A percentile compares a stretch with the other conserved stretches of the same genome.
Conservation (phyloP, 139 green algal genomes). For the Chlorella ohadii region DNA sequence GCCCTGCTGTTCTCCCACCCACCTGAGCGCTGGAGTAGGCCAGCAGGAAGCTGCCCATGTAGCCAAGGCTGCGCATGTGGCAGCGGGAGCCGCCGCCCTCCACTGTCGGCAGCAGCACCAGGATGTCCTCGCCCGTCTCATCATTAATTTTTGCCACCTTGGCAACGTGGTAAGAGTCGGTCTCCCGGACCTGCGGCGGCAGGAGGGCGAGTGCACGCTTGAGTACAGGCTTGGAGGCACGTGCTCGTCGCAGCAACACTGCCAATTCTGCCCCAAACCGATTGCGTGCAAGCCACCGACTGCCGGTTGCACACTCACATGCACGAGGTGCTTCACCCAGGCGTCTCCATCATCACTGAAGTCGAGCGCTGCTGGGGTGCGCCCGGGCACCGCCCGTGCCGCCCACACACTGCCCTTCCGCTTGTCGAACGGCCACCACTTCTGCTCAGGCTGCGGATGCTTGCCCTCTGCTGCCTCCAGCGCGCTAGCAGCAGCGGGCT, state of each 20-base stretch:
- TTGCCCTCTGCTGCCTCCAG: not conserved
- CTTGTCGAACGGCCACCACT: conserved; percentile 1
- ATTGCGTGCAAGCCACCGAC: no score
- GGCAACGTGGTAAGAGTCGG: conserved; percentile 7
- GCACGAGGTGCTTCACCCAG: conserved; percentile 23
- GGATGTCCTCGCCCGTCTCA: not conserved
- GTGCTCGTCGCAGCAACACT: no score
- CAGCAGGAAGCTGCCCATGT: conserved; percentile 16
- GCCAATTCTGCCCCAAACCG: no score
- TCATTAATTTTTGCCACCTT: not conserved
- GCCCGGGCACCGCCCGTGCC: not conserved
- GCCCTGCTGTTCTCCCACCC: no score
- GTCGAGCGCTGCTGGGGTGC: not conserved
- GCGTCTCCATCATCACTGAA: not conserved
- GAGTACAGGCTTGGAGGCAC: no score
- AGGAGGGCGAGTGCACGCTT: not conserved
- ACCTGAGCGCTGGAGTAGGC: conserved; percentile 14
- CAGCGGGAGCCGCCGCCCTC: not conserved
- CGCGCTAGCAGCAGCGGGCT: not conserved
- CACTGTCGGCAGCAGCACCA: conserved; percentile 8
- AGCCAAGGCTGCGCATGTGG: conserved; percentile 20
- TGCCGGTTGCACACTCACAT: no score
- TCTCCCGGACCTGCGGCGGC: conserved; percentile 1
- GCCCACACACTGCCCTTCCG: not conserved
- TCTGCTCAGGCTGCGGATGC: not conserved